A percentile compares a stretch with the other conserved stretches of the same genome.
Conservation (phyloP, 1,284 basidiomycete species). For the Naganishia sp. region DNA sequence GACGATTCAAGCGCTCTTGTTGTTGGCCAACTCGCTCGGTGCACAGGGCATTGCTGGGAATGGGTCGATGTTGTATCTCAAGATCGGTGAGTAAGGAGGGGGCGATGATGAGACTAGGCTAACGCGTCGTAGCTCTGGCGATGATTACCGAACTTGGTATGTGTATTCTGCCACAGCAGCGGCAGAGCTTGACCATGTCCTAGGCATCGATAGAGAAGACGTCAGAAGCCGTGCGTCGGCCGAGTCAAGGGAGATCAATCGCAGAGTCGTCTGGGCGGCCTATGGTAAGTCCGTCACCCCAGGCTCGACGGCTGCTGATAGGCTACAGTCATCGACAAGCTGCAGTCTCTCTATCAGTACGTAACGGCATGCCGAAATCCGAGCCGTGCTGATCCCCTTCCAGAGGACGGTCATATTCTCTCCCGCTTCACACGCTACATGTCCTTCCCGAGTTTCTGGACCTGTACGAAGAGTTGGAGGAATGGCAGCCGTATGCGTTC, state of each 20-base stretch:
- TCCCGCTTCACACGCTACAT: slow-evolving; percentile 39
- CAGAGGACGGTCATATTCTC: slow-evolving; percentile 40
- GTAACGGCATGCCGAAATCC: background rate
- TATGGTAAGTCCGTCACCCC: slow-evolving; percentile 35
- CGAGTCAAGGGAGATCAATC: slow-evolving; percentile 43
- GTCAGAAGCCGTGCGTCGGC: slow-evolving; percentile 32
- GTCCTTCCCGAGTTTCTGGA: slow-evolving; percentile 44
- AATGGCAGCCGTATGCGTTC: slow-evolving; percentile 45
- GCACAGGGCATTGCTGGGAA: slow-evolving; percentile 40
- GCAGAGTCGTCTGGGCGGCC: slow-evolving; percentile 43
- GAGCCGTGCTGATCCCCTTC: background rate
- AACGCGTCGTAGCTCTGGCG: slow-evolving; percentile 35
- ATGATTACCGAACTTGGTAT: slow-evolving; percentile 46
- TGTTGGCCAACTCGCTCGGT: slow-evolving; percentile 43
- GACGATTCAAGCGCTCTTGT: slow-evolving; percentile 44
- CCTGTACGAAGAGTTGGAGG: slow-evolving; percentile 44
- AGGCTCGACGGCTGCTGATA: background rate
- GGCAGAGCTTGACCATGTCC: too few species aligned
- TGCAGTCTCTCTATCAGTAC: slow-evolving; percentile 45
- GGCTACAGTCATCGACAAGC: slow-evolving; percentile 43
- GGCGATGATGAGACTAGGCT: background rate
- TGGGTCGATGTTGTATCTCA: slow-evolving; percentile 43
- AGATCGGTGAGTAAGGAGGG: slow-evolving; percentile 31
- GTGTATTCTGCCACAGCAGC: background rate
- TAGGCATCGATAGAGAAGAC: slow-evolving; percentile 41